phyloP scores from a whole-genome alignment of 2,329 filamentous ascomycete genomes.

The Fusarium drepaniforme region DNA sequence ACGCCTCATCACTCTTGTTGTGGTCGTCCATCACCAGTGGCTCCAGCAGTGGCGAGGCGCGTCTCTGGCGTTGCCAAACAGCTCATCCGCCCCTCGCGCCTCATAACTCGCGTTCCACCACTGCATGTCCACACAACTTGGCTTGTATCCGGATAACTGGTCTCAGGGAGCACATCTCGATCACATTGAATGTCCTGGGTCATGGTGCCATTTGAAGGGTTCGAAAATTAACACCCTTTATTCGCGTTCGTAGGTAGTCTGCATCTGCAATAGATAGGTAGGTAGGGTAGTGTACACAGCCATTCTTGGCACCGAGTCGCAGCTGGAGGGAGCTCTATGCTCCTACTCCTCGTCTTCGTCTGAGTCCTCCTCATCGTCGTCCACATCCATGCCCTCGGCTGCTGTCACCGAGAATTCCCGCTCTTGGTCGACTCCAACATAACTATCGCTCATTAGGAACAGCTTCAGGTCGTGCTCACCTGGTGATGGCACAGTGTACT shows the following conservation, averaged over 20 bases:
- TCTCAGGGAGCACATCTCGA: conserved; percentile 41
- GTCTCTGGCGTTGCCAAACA: conserved; percentile 33
- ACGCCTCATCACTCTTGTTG: conserved; percentile 11
- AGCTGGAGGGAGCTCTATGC: conserved; percentile 25
- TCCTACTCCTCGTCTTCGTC: conserved; percentile 57
- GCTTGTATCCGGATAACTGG: conserved; percentile 46
- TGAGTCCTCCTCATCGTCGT: conserved; percentile 86
- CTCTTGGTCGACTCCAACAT: conserved; percentile 96
- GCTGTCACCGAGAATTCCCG: conserved; percentile 87
- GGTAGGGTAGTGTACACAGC: conserved; percentile 46
- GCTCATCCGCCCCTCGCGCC: conserved; percentile 35
- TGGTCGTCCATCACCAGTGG: conserved; percentile 13
- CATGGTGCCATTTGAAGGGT: conserved; percentile 31
- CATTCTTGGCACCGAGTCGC: conserved; percentile 35
- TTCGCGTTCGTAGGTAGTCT: conserved; percentile 47
- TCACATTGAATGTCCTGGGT: conserved; percentile 29
- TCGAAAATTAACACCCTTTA: conserved; percentile 44
- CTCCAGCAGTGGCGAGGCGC: conserved; percentile 20
- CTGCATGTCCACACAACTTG: conserved; percentile 47
- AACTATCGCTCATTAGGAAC: conserved; percentile 97
- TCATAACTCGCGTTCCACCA: conserved; percentile 45
- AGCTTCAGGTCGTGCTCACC: conserved; percentile 91
- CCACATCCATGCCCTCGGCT: conserved; percentile 94
- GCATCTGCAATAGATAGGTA: conserved; percentile 35
- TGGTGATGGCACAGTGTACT: conserved; percentile 87